Percentiles rank a stretch among this genome's conserved stretches.
Conservation (phyloP, 805 yeast species). For the Isabelozyma rhagii region DNA sequence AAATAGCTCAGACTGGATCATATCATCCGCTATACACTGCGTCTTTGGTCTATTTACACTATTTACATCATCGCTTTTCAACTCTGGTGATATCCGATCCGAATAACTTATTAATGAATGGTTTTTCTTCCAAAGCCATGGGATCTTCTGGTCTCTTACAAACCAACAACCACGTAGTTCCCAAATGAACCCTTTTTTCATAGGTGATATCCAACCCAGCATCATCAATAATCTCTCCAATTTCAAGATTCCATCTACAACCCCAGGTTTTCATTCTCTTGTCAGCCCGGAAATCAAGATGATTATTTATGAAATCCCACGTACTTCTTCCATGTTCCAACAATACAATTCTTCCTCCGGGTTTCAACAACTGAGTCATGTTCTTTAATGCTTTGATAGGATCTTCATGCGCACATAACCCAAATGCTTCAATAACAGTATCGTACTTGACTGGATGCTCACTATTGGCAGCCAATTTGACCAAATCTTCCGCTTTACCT, state of each 20-base stretch:
- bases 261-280: conserved; percentile 90
- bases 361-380: conserved; percentile 70
- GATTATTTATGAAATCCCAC: conserved; percentile 71
- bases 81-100: conserved; percentile 32
- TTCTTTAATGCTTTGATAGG: conserved; percentile 80
- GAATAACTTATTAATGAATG: conserved; percentile 38
- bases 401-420: conserved; percentile 92
- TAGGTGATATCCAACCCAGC: conserved; percentile 81
- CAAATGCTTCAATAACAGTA: conserved; percentile 91
- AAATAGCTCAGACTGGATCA: too few relatives aligned
- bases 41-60: conserved; percentile 2
- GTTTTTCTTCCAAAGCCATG: conserved; percentile 40
- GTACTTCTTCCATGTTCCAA: conserved; percentile 92
- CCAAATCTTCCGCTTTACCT: conserved; percentile 83
- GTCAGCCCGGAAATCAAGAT: conserved; percentile 79
- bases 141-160: conserved; percentile 74
- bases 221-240: conserved; percentile 79
- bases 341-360: conserved; percentile 84
- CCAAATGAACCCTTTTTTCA: conserved; percentile 80
- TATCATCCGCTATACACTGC: neutral
- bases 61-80: conserved; percentile 12
- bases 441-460: conserved; percentile 62
- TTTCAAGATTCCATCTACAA: conserved; percentile 95
- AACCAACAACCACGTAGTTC: conserved; percentile 86
- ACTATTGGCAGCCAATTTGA: conserved; percentile 45